Base-by-base conservation (phyloP, 805 yeast genomes). In the Maudiozyma barnettii region DNA sequence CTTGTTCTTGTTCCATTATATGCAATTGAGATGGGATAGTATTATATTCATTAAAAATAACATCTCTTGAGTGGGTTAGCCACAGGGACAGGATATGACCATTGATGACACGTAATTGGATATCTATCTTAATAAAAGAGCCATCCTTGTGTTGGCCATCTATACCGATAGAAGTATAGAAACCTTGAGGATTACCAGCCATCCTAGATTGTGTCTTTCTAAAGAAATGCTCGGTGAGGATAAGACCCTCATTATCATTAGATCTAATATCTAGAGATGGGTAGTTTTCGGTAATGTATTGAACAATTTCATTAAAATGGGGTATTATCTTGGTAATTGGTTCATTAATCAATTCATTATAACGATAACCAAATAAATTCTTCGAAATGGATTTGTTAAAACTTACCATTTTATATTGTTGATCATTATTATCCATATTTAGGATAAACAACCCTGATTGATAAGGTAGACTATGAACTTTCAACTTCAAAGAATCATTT, bases 201-300 rank as follows among this genome's bases (percentile, higher is more conserved):
- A 56, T 51, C 45, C 72, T 67, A 0, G 82, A 78, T 46, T 73
- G 70, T 45, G 77, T 70, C 53, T 81, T 79, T 51, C 96, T 74
- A 67, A 90, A 87, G 60, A 83, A 82, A 65, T 88, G 96, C 61
- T 90, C 97, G 0, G 96, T 95, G 7, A 89, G 67, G 0, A 90
- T 95, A 41, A 85, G 66, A 0, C 96, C 96, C 29, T 49, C 54
- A 46, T 59, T 61, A 33, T 50, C 52, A 0, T 84, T 77, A 22
- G 66, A 53, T 13, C 54, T 48, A 10, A 71, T 57, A 45, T 60
- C 63, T 51, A 75, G 47, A 20, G 65, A 54, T 30, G 72, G 67
- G 51, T 67, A 68, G 35, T 72, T 9, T 47, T 50, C 18, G 44
- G 43, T 12, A 21, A 67, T 56, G 39, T 56, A 58, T 2, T 53